These are phyloP conservation scores for Aegilops speltoides DNA, from an alignment of 176 grass and related monocot species.

Conservation along the genomic window DNA sequence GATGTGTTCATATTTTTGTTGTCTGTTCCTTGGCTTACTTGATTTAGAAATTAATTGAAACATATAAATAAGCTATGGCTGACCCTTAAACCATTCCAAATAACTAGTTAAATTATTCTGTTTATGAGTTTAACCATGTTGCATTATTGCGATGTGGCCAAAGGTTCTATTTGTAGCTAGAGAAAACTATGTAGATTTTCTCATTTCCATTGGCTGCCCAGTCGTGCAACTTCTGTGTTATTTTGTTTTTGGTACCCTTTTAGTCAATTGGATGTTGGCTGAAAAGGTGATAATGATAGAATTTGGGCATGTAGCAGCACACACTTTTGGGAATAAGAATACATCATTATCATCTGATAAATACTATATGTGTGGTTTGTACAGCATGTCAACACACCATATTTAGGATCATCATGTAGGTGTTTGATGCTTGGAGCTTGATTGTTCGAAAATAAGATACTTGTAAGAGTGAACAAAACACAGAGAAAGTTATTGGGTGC, in stretches of 20 bases:
- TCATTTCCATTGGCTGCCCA: slow-evolving; percentile 1
- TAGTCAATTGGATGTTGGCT: background rate
- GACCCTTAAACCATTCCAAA: background rate
- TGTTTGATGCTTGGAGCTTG: background rate
- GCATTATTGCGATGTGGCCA: background rate
- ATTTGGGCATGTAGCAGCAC: background rate
- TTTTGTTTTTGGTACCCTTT: background rate
- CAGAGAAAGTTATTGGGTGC: background rate
- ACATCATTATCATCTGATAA: background rate
- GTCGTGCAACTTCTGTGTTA: background rate
- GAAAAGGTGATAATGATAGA: background rate
- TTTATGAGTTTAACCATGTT: background rate
- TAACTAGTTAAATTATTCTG: background rate
- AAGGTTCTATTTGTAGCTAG: background rate
- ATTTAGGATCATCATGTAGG: slow-evolving; percentile 13
- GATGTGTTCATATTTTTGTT: slow-evolving; percentile 13
- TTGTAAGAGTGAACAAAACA: slow-evolving; percentile 1
- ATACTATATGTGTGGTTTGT: background rate
- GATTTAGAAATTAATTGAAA: background rate
- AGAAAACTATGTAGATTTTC: background rate
- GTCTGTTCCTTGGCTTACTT: background rate
- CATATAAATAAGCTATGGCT: slow-evolving; percentile 1
- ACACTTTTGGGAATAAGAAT: background rate
- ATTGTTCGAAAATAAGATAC: slow-evolving; percentile 24
- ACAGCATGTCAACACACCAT: background rate